Evolutionary conservation across 2,329 filamentous ascomycete genomes (phyloP).

Genomic region (Escovopsis weberi): DNA sequence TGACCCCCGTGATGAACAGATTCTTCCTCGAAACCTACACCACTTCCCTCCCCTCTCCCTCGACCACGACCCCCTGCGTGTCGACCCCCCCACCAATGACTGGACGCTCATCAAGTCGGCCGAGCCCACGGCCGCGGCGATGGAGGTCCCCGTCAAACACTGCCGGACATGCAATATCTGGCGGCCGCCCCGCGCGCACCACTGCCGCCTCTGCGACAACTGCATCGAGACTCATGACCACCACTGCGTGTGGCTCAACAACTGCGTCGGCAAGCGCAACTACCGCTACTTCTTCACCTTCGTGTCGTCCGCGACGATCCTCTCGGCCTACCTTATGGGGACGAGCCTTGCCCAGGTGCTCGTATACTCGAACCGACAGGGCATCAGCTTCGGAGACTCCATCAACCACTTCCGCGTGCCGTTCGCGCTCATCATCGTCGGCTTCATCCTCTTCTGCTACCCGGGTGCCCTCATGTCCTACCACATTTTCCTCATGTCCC

Average conservation of each 20-base stretch:
- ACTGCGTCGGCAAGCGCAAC: slow-evolving; percentile 91
- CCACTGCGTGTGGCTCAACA: slow-evolving; percentile 98
- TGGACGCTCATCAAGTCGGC: slow-evolving; percentile 86
- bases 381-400: slow-evolving; percentile 51
- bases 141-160: slow-evolving; percentile 97
- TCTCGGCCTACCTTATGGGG: slow-evolving; percentile 61
- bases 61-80: slow-evolving; percentile 63
- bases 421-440: slow-evolving; percentile 82
- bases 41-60: slow-evolving; percentile 64
- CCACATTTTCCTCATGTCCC: slow-evolving; percentile 78
- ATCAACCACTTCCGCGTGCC: slow-evolving; percentile 61
- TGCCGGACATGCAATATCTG: slow-evolving; percentile 97
- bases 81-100: slow-evolving; percentile 78
- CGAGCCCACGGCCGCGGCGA: slow-evolving; percentile 61
- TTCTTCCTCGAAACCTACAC: slow-evolving; percentile 83
- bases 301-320: slow-evolving; percentile 61
- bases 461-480: slow-evolving; percentile 74
- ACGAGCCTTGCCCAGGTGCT: slow-evolving; percentile 71
- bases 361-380: slow-evolving; percentile 49
- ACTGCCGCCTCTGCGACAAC: slow-evolving; percentile 93
- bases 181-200: slow-evolving; percentile 88
- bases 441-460: slow-evolving; percentile 60
- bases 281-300: slow-evolving; percentile 97
- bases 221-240: slow-evolving; percentile 96
- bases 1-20: slow-evolving; percentile 36